phyloP scores from a whole-genome alignment of 345 rosid genomes.

The Fremontodendron californicum region DNA sequence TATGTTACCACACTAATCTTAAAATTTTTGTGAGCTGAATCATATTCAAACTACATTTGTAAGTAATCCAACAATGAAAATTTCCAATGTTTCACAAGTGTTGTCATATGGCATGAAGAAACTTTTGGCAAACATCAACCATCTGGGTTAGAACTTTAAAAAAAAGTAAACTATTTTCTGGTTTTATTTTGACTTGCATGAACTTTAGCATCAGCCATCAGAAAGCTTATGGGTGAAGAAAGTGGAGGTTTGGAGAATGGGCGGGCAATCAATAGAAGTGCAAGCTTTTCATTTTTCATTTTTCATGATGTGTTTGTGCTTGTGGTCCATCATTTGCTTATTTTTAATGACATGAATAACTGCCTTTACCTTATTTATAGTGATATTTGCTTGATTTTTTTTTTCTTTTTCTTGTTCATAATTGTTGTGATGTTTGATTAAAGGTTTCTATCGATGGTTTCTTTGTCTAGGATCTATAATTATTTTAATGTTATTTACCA shows the following conservation, averaged over 20 bases:
- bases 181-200: conserved; percentile 15
- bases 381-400: too few species aligned
- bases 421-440: too few species aligned
- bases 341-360: too few species aligned
- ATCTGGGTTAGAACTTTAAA: not conserved
- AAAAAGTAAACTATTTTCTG: not conserved
- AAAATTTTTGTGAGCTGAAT: not conserved
- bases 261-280: not conserved
- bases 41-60: not conserved
- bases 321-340: conserved; percentile 3
- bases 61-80: not conserved
- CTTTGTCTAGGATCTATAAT: too few species aligned
- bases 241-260: conserved; percentile 5
- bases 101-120: not conserved
- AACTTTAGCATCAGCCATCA: conserved; percentile 5
- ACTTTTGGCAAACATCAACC: not conserved
- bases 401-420: too few species aligned
- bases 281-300: not conserved
- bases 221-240: not conserved
- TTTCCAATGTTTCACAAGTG: not conserved
- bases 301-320: not conserved
- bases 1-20: not conserved
- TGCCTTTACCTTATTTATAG: too few species aligned
- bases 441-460: too few species aligned
- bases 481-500: too few species aligned